Base-by-base conservation (phyloP, 164 flowering plant genomes). In the Stephania yunnanensis region DNA sequence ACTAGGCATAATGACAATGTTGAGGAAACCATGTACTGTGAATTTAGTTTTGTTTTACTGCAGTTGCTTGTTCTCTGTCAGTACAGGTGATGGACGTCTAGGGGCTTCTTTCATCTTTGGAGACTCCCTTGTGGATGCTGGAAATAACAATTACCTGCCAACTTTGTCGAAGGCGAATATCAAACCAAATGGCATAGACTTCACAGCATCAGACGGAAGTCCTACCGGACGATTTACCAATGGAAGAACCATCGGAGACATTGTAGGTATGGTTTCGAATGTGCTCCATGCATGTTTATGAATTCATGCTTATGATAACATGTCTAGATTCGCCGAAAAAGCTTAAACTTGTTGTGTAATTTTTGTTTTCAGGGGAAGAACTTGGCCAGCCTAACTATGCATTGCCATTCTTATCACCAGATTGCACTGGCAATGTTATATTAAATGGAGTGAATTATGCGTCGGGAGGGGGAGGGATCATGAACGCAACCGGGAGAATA, bases 211-310 rank as follows among this genome's bases (percentile, higher is more conserved):
- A 3, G 87, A 88, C 0, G 99, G 99, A 19, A 87, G 71, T 20
- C 96, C 99, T 31, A 93, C 99, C 0, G 99, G 98, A 10, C 85
- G 98, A 9, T 95, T 79, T 69, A 91, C 99, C 73, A 95, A 95
- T 77, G 97, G 97, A 2, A 88, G 95, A 77, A 95, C 99, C 82
- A 93, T 92, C 15, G 98, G 90, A 15, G 99, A 95, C 78, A 87
- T 95, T 66, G 88, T 95, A 12, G 99, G 99, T 95, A 84, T 67
- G 84, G 12, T 10, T 7, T 46, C 42, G 4, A 36, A 2, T 36
- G 4, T 1, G 42, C 42, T 36, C 42, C 4, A 36, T 36, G 42
- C 4, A 36, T 36, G 42, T 36, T 29, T 53, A n/a, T 15, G 12
- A 67, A 20, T 6, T 1, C 45, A 42, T 42, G 20, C 2, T 2